A percentile compares a stretch with the other conserved stretches of the same genome.
phyloP scores from a whole-genome alignment of 768 basidiomycete genomes.

The Tricholomella constricta region DNA sequence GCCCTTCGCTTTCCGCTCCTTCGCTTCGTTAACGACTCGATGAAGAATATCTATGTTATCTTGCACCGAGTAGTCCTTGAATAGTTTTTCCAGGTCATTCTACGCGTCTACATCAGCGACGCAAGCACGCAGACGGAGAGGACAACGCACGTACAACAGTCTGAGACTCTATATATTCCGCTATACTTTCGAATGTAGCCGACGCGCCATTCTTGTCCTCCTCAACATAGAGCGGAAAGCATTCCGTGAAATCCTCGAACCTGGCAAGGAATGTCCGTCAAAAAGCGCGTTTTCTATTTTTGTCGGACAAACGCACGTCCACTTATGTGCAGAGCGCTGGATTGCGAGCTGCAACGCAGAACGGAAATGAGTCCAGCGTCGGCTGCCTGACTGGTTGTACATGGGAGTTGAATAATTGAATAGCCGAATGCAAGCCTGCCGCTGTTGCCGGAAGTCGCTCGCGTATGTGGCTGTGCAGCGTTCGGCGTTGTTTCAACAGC shows the following conservation, averaged over 20 bases:
- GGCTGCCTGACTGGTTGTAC: slow-evolving; percentile 50
- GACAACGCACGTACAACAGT: slow-evolving; percentile 44
- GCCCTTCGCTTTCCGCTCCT: slow-evolving; percentile 50
- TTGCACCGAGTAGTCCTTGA: slow-evolving; percentile 65
- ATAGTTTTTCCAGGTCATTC: slow-evolving; percentile 70
- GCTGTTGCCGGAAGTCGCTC: background rate
- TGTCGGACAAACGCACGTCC: slow-evolving; percentile 42
- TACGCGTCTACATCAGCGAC: slow-evolving; percentile 24
- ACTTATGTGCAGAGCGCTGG: slow-evolving; percentile 57
- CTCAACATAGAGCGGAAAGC: slow-evolving; percentile 65
- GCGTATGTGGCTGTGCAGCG: slow-evolving; percentile 16
- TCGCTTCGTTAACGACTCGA: slow-evolving; percentile 68
- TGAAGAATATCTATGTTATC: slow-evolving; percentile 74
- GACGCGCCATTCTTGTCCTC: slow-evolving; percentile 65
- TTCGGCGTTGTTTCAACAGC: slow-evolving; percentile 12
- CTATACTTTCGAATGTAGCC: slow-evolving; percentile 64
- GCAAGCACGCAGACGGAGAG: background rate
- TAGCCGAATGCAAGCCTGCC: too few species aligned
- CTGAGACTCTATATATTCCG: slow-evolving; percentile 70
- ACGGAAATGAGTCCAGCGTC: slow-evolving; percentile 58
- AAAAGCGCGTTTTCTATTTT: background rate
- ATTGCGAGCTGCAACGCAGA: slow-evolving; percentile 59
- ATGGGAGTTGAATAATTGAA: slow-evolving; percentile 21
- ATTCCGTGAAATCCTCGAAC: slow-evolving; percentile 62
- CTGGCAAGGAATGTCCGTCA: slow-evolving; percentile 28